Base-by-base conservation (phyloP, 2,329 filamentous ascomycete genomes). In the Fusarium illudens region DNA sequence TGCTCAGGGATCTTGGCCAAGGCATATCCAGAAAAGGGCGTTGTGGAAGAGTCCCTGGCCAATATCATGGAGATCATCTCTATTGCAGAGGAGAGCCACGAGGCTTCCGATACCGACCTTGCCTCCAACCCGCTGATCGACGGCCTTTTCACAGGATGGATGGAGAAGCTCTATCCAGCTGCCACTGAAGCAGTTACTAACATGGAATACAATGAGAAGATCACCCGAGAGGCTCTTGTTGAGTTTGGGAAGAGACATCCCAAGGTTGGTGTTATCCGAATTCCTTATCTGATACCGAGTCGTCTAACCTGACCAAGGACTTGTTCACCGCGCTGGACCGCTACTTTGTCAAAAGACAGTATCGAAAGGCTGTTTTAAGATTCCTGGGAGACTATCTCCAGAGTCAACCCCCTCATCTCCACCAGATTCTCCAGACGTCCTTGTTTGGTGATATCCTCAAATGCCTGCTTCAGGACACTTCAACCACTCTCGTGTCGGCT, bases 381-480 rank as follows among this genome's bases (percentile, higher is more conserved):
- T 83, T 96, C 11, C 81, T 96, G 15, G 89, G 88, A 73, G 87
- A 90, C 44, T 94, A 93, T 68, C 86, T 96, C 34, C 87, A 90
- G 66, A 86, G 88, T 61, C 90, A 93, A 68, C 91, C 92, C n/a
- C 92, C 92, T 5, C 92, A 94, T 78, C 83, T 96, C 2, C 88
- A 96, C 74, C 84, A 90, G 39, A 87, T 94, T 33, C 79, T 92
- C 6, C 86, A 93, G 68, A 94, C 92, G 1, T 86, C 89, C 0
- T 81, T 96, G 2, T 90, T 96, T 68, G 84, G 86, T 60, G 88
- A 91, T 74, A 81, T 96, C 19, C 81, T 95, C 54, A 88, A 87
- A 73, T 94, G 91, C 66, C 83, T 96, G 2, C 90, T 93, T 77
- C 87, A 87, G 57, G 92, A 96, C 76, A 92, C 90, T 2, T 94